Percentiles rank a stretch among this genome's conserved stretches.
Conservation (phyloP, 179 eudicot genomes). For the Silene coronaria region DNA sequence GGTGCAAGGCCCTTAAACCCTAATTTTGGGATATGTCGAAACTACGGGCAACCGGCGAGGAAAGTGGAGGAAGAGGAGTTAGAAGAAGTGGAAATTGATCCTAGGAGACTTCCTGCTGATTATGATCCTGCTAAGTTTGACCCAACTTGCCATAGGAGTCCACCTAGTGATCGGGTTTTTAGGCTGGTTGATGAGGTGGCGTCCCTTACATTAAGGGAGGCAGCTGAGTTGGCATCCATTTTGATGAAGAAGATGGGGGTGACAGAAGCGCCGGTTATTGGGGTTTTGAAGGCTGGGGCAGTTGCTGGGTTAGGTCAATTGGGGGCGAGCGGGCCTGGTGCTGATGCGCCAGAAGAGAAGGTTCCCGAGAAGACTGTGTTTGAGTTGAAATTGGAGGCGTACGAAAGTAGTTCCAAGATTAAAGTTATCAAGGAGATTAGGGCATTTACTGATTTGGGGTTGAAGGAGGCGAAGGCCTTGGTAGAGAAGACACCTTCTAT, state of each 20-base stretch:
- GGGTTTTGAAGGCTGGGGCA: constrained; percentile 74
- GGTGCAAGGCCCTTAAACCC: constrained; percentile 20
- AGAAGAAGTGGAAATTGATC: constrained; percentile 72
- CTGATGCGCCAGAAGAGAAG: constrained; percentile 52
- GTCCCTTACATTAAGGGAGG: constrained; percentile 56
- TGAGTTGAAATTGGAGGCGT: constrained; percentile 77
- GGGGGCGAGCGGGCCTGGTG: constrained; percentile 35
- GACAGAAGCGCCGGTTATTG: constrained; percentile 62
- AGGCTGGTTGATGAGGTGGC: constrained; percentile 80
- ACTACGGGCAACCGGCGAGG: constrained; percentile 47
- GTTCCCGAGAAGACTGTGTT: constrained; percentile 67
- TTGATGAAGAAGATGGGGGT: constrained; percentile 76
- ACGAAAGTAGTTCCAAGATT: constrained; percentile 68
- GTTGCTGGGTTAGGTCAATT: constrained; percentile 54
- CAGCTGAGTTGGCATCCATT: constrained; percentile 50
- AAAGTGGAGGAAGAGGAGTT: constrained; percentile 44
- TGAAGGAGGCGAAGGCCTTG: constrained; percentile 90
- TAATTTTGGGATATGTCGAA: constrained; percentile 27
- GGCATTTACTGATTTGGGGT: constrained; percentile 68
- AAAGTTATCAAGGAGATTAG: constrained; percentile 85
- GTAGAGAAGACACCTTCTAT: constrained; percentile 85
- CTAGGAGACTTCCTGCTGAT: constrained; percentile 78
- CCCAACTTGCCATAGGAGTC: constrained; percentile 69
- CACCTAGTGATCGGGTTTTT: constrained; percentile 70
- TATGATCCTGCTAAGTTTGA: constrained; percentile 80